Base-by-base conservation (phyloP, 2,329 filamentous ascomycete genomes). In the Trichoderma cornu-damae region DNA sequence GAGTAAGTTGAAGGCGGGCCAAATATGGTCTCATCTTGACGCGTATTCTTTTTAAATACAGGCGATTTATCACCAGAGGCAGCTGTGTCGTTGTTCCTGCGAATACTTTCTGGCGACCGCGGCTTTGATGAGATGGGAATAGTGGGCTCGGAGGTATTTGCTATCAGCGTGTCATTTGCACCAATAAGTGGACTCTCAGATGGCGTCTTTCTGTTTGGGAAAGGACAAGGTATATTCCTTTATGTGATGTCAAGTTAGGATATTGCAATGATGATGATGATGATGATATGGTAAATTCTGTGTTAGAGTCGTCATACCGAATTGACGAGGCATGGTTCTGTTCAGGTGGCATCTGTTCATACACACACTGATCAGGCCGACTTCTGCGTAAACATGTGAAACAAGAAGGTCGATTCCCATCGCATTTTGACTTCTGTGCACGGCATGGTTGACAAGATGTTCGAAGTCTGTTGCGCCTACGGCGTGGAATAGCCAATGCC, bases 1-100 rank as follows among this genome's bases (percentile, higher is more conserved):
- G 52, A 55, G 22, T 47, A 24, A 20, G 52, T 55, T 11, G 52
- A 55, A 4, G 52, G 52, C 7, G 52, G 52, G 2, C 52, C 52
- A 9, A 47, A 55, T 20, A 47, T 35, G 6, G 43, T 24, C 18
- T 55, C 52, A 14, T 28, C 18, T 22, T 35, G 52, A 28, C 32
- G 24, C 7, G 26, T 7, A 3, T 20, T 20, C 7, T 22, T 44
- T 16, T 47, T 30, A 5, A 22, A n/a, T 20, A 18, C 16, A 4
- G 24, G 12, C 12, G 8, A 3, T 7, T 43, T 24, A 8, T 52
- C 49, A 12, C 14, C 24, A 14, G 18, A 14, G 3, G 14, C 14
- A 22, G 16, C 16, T 30, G n/a, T 16, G 5, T 14, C 12, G 16
- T 12, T 20, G 3, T 47, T 20, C 5, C 30, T 46, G 7, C 16